Base-by-base conservation (phyloP, 2,329 filamentous ascomycete genomes). In the Diaporthe sp. region DNA sequence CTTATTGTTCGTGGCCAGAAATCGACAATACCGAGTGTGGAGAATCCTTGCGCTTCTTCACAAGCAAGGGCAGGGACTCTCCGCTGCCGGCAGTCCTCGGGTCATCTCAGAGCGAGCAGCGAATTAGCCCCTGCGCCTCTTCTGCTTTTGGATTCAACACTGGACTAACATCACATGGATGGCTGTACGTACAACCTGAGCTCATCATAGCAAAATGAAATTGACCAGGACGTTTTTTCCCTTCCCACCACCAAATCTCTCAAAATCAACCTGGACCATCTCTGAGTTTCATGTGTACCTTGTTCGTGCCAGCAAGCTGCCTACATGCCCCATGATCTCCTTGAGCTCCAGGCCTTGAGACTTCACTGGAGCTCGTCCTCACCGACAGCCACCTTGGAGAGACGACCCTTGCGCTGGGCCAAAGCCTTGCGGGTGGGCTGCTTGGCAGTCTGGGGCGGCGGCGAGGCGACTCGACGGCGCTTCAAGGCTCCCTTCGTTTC, bases 391-490 rank as follows among this genome's bases (percentile, higher is more conserved):
- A 42, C 8, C 71, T 74, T 70, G 46, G 28, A 22, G 22, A 39
- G 7, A 28, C 51, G 39, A 31, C 25, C n/a, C 53, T 39, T 62
- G 53, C 46, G 69, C 31, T 62, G 22, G 13, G 37, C 46, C n/a
- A 39, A 22, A 13, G 7, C 13, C 31, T 53, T 53, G 65, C 65
- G 65, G 34, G 34, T 62, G n/a, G 51, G 9, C 34, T 25, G 5
- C 25, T 25, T 25, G 6, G 25, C 9, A n/a, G 59, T 25, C 28
- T 55, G 3, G 8, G 65, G 53, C 9, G 73, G 55, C 28, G 39
- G 70, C 19, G 74, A 75, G 42, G 46, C 46, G 3, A 22, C 37
- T 19, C 57, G 57, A 22, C 74, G 74, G 39, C 74, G 67, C 71
- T 70, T 70, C 34, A 13, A 3, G 17, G 70, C 37, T 25, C 55